phyloP scores from a whole-genome alignment of 805 yeast species.

The Yamadazyma phyllophila region DNA sequence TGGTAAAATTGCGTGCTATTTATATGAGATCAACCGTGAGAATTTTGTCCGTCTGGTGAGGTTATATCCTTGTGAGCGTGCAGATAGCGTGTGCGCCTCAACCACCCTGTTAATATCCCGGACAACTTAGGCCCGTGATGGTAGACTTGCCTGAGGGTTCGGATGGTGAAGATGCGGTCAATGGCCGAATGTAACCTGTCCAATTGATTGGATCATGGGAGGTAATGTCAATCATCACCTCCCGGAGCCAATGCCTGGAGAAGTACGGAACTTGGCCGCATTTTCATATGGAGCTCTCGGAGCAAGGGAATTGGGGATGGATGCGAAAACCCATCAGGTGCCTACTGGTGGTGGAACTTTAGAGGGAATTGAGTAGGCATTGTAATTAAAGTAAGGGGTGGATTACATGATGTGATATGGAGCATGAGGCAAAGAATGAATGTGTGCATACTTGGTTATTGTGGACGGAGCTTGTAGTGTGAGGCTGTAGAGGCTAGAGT shows the following conservation, averaged over 20 bases:
- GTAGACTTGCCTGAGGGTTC: neutral
- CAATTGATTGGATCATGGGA: neutral
- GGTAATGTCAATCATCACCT: neutral
- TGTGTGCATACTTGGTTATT: no score
- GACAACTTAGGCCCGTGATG: slow-evolving; percentile 9
- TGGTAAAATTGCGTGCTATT: slow-evolving; percentile 3
- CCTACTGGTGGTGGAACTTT: neutral
- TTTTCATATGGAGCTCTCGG: slow-evolving; percentile 6
- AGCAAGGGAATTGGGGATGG: slow-evolving; percentile 2
- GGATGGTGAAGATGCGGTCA: neutral
- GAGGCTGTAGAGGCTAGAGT: no score
- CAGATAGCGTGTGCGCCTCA: slow-evolving; percentile 3
- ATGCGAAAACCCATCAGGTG: neutral
- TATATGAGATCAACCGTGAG: neutral
- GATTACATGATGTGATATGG: no score
- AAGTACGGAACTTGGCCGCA: neutral
- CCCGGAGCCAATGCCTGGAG: neutral
- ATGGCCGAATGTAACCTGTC: neutral
- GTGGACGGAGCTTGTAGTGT: no score
- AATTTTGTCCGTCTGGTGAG: slow-evolving; percentile 18
- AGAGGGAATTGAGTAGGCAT: neutral
- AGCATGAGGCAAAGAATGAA: no score
- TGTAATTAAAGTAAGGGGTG: no score
- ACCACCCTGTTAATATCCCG: slow-evolving; percentile 1
- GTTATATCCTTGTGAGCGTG: slow-evolving; percentile 8